These are phyloP conservation scores for Metarhizium humberi DNA, from an alignment of 2,329 filamentous ascomycete genomes.

Conservation along the genomic window DNA sequence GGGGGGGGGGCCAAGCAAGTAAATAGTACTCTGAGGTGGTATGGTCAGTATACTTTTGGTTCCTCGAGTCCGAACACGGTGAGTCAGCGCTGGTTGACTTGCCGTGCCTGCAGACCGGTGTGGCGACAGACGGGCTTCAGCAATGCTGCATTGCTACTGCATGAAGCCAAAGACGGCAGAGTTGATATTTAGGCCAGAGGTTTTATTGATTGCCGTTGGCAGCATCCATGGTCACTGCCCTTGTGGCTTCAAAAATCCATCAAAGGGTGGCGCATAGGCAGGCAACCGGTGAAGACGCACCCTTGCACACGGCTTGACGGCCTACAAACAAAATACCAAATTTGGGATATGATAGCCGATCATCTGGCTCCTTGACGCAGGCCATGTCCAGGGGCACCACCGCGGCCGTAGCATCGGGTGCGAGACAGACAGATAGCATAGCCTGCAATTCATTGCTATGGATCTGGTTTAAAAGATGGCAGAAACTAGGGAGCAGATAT, in stretches of 20 bases:
- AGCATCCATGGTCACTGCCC: background rate
- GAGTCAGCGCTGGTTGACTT: conserved; percentile 3
- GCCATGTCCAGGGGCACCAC: background rate
- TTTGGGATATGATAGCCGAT: background rate
- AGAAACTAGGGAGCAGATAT: background rate
- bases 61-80: background rate
- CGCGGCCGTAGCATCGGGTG: background rate
- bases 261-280: background rate
- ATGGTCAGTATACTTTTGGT: background rate
- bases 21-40: background rate
- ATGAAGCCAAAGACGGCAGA: conserved; percentile 1
- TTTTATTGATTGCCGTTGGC: background rate
- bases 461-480: background rate
- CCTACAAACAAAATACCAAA: background rate
- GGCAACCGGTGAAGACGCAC: background rate
- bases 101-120: conserved; percentile 6
- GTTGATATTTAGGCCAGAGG: background rate
- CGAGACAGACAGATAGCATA: background rate
- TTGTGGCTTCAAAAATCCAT: background rate
- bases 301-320: background rate
- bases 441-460: background rate
- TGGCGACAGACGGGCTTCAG: conserved; percentile 1
- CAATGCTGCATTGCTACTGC: conserved; percentile 2
- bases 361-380: background rate
- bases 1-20: background rate